Percentiles rank a stretch among this genome's conserved stretches.
Conservation (phyloP, 163 green algal species). For the Chlorella variabilis region DNA sequence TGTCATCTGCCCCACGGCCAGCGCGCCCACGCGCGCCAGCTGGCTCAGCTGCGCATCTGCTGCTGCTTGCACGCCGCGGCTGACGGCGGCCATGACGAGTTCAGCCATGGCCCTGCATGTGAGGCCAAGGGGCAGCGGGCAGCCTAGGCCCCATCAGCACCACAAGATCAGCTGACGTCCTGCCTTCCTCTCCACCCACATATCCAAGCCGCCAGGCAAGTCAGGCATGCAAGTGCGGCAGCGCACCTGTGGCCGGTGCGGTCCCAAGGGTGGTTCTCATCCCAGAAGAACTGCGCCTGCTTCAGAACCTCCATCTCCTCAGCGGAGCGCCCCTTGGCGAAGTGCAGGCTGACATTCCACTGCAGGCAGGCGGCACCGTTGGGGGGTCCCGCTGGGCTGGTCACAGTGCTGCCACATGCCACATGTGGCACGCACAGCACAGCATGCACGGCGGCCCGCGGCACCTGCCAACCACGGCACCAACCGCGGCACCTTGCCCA, state of each 20-base stretch:
- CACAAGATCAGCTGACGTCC: too few relatives aligned
- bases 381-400: too few relatives aligned
- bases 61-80: not conserved
- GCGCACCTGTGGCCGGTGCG: slow-evolving; percentile 26
- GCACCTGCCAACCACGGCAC: too few relatives aligned
- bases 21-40: not conserved
- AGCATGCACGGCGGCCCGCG: too few relatives aligned
- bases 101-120: slow-evolving; percentile 20
- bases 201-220: too few relatives aligned
- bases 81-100: slow-evolving; percentile 9
- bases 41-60: slow-evolving; percentile 18
- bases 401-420: too few relatives aligned
- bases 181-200: too few relatives aligned
- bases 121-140: too few relatives aligned
- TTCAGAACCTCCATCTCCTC: slow-evolving; percentile 3
- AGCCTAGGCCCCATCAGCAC: too few relatives aligned
- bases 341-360: slow-evolving; percentile 9
- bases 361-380: not conserved
- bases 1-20: not conserved
- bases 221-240: too few relatives aligned
- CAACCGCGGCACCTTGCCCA: too few relatives aligned
- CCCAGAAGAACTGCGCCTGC: slow-evolving; percentile 29
- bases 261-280: slow-evolving; percentile 36
- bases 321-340: not conserved
- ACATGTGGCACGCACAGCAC: too few relatives aligned